Evolutionary conservation across 306 rosid genomes (phyloP).

Genomic region (Trifolium fragiferum): DNA sequence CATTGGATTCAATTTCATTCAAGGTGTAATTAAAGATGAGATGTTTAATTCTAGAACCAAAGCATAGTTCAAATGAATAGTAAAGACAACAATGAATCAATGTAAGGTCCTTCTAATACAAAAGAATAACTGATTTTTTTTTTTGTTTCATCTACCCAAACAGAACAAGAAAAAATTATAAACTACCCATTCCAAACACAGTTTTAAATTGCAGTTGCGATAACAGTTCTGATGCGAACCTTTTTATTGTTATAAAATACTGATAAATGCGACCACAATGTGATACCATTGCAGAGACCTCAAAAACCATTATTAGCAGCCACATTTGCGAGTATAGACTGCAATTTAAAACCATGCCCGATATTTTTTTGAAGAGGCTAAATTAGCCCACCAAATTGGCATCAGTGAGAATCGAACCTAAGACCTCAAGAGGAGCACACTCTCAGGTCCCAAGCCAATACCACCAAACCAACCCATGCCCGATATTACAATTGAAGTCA

Average conservation of each 20-base stretch:
- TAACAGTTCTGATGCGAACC: not conserved
- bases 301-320: not conserved
- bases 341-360: not conserved
- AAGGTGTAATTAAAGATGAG: too few relatives aligned
- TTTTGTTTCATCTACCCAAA: not conserved
- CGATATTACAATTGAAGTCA: not conserved
- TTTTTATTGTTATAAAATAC: not conserved
- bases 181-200: not conserved
- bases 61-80: constrained; percentile 10
- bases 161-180: not conserved
- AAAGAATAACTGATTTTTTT: not conserved
- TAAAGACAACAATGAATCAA: not conserved
- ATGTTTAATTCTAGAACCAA: not conserved
- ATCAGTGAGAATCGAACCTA: too few relatives aligned
- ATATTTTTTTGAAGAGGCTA: too few relatives aligned
- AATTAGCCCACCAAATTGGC: too few relatives aligned
- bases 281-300: not conserved
- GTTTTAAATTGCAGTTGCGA: not conserved
- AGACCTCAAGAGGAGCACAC: too few relatives aligned
- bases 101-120: not conserved
- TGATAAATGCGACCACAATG: not conserved
- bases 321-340: not conserved
- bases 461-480: too few relatives aligned
- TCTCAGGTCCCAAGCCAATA: too few relatives aligned
- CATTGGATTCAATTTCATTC: too few relatives aligned